Conservation (phyloP, 305 asterid species). For the Fraxinus albicans region DNA sequence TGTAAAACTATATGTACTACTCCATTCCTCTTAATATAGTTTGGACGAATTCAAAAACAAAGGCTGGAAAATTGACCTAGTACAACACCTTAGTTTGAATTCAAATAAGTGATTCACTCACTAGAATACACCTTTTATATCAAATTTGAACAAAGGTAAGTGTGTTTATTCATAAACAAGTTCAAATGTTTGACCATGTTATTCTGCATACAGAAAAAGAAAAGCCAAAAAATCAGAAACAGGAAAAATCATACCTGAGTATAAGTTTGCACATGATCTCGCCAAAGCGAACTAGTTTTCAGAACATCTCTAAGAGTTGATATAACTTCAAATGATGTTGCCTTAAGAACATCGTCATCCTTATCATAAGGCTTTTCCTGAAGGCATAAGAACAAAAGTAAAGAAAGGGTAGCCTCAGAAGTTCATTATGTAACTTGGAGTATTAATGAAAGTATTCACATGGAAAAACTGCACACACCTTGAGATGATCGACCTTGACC, state of each 20-base stretch:
- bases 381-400: constrained; percentile 27
- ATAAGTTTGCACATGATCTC: constrained; percentile 96
- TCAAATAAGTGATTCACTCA: neutral
- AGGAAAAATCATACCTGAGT: constrained; percentile 60
- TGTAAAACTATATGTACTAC: neutral
- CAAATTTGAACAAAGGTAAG: neutral
- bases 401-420: constrained; percentile 7
- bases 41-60: neutral
- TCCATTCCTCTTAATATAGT: neutral
- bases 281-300: constrained; percentile 91
- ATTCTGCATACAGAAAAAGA: constrained; percentile 6
- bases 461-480: constrained; percentile 45
- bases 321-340: constrained; percentile 93
- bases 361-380: constrained; percentile 83
- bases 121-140: neutral
- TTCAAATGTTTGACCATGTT: constrained; percentile 2
- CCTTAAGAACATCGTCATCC: constrained; percentile 93
- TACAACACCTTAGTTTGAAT: neutral
- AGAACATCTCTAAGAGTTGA: constrained; percentile 88
- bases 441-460: neutral
- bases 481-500: constrained; percentile 93
- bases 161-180: neutral
- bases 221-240: neutral
- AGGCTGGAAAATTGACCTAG: neutral
- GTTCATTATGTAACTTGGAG: neutral